phyloP scores from a whole-genome alignment of 108 stramenopile genomes.

The Cyclotella distinguenda region DNA sequence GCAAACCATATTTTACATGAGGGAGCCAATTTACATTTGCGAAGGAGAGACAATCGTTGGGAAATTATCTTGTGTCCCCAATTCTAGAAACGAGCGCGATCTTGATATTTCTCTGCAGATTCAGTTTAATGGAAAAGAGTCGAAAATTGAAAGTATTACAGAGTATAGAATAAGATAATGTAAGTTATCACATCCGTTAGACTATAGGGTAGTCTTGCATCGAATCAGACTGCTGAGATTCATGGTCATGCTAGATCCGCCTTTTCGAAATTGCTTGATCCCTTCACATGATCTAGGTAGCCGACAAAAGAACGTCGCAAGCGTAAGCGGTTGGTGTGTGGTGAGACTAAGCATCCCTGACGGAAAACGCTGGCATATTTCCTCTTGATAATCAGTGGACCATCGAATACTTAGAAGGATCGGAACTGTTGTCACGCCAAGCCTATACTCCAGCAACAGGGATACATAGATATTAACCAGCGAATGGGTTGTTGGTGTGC shows the following conservation, averaged over 20 bases:
- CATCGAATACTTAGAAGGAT: background rate
- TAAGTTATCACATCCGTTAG: background rate
- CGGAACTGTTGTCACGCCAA: background rate
- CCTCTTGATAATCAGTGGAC: too few relatives aligned
- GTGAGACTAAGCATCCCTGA: too few relatives aligned
- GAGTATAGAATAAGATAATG: constrained; percentile 70
- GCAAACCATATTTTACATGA: constrained; percentile 87
- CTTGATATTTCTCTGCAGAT: constrained; percentile 69
- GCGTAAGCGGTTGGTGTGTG: too few relatives aligned
- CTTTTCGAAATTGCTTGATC: too few relatives aligned
- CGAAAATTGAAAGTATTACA: constrained; percentile 45
- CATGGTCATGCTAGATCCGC: too few relatives aligned
- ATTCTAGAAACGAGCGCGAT: constrained; percentile 70
- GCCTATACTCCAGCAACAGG: too few relatives aligned
- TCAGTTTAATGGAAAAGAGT: constrained; percentile 58
- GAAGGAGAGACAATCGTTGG: constrained; percentile 67
- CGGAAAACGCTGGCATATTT: too few relatives aligned
- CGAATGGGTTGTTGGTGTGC: constrained; percentile 29
- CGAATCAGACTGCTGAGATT: too few relatives aligned
- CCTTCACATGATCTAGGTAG: too few relatives aligned
- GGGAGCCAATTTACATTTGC: constrained; percentile 57
- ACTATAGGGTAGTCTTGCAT: too few relatives aligned
- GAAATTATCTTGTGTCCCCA: constrained; percentile 66
- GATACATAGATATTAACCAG: constrained; percentile 11
- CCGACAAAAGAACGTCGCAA: too few relatives aligned